Conservation (phyloP, 139 green algal genomes). For the Chlorella sp. region DNA sequence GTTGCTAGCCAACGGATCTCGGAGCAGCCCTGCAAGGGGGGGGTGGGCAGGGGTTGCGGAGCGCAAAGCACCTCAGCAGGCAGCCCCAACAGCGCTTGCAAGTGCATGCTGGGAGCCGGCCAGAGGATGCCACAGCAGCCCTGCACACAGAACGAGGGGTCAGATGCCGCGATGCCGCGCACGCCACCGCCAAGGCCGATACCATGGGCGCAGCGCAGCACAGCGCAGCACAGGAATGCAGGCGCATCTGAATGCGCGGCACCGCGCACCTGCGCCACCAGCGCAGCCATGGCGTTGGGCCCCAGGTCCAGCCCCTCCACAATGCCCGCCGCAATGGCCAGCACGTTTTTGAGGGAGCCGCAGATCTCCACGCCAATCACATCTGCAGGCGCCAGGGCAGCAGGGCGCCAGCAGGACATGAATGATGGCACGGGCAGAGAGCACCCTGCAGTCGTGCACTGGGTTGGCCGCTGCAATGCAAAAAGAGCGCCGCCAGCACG, state of each 20-base stretch:
- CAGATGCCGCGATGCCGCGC: too few relatives aligned
- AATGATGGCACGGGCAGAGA: too few relatives aligned
- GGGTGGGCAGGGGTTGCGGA: too few relatives aligned
- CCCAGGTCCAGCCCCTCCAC: constrained; percentile 96
- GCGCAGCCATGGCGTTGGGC: constrained; percentile 95
- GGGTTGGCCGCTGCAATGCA: too few relatives aligned
- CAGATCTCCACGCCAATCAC: constrained; percentile 89
- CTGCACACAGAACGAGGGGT: constrained; percentile 86
- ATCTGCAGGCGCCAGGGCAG: too few relatives aligned
- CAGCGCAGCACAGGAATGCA: background rate
- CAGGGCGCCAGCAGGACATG: too few relatives aligned
- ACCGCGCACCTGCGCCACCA: constrained; percentile 71
- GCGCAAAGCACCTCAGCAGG: too few relatives aligned
- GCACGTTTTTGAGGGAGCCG: constrained; percentile 98
- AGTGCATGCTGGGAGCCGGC: too few relatives aligned
- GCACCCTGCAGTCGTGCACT: too few relatives aligned
- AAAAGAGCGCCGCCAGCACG: too few relatives aligned
- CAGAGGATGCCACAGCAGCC: constrained; percentile 92
- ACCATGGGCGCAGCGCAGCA: background rate
- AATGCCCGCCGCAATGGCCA: constrained; percentile 98
- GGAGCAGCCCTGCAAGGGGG: constrained; percentile 77
- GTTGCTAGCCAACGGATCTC: constrained; percentile 96
- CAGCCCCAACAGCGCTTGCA: too few relatives aligned
- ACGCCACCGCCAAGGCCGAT: too few relatives aligned
- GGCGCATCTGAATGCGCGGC: background rate